Conservation (phyloP, 257 asterid genomes). For the Capsicum rhomboideum region DNA sequence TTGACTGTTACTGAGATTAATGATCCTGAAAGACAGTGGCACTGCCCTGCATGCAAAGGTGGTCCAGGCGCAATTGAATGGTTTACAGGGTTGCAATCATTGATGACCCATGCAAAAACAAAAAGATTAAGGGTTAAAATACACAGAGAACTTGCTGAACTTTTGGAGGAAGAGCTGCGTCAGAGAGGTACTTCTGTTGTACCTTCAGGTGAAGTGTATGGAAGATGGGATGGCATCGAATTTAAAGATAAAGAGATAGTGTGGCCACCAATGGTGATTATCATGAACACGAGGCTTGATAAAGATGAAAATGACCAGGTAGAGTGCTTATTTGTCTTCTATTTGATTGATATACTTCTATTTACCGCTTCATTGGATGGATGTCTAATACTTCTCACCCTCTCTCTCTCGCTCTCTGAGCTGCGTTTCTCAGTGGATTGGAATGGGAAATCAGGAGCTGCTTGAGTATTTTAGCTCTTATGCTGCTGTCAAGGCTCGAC, state of each 20-base stretch:
- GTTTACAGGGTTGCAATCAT: conserved; percentile 32
- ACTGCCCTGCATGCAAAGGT: conserved; percentile 39
- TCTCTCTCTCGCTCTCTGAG: too few species aligned
- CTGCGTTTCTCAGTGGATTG: not conserved
- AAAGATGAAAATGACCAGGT: conserved; percentile 21
- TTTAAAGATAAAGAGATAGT: conserved; percentile 24
- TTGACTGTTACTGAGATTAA: conserved; percentile 17
- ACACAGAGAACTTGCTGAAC: conserved; percentile 31
- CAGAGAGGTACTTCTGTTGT: conserved; percentile 23
- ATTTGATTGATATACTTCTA: too few species aligned
- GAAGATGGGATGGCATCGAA: conserved; percentile 25
- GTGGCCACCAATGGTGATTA: conserved; percentile 41
- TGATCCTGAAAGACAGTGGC: conserved; percentile 32
- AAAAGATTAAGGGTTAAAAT: conserved; percentile 27
- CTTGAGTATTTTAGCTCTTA: conserved; percentile 23
- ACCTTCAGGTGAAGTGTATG: conserved; percentile 24
- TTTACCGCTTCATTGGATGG: too few species aligned
- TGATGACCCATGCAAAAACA: conserved; percentile 28
- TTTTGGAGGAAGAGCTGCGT: conserved; percentile 34
- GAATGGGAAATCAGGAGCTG: conserved; percentile 12
- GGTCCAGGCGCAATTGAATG: conserved; percentile 43
- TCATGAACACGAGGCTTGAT: conserved; percentile 26
- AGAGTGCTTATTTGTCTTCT: too few species aligned
- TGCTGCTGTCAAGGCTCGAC: conserved; percentile 26
- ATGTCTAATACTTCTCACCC: too few species aligned